These are phyloP conservation scores for Abrus pulchellus DNA, from an alignment of 306 rosid genomes.

Conservation along the genomic window DNA sequence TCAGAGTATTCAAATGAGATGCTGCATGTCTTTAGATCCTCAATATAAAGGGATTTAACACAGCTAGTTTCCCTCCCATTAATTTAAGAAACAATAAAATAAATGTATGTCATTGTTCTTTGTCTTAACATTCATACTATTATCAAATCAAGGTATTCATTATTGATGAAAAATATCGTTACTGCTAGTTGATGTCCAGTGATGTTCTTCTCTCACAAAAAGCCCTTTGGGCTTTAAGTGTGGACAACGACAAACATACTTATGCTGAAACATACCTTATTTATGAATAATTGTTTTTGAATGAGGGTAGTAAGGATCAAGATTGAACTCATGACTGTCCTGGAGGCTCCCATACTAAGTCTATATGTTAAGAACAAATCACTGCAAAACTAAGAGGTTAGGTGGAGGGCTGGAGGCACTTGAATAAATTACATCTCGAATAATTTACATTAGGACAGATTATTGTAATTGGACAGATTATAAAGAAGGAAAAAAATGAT, in stretches of 20 bases:
- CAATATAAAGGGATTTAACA: conserved; percentile 24
- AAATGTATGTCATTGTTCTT: conserved; percentile 12
- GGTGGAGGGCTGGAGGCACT: conserved; percentile 27
- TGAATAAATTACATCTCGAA: background rate
- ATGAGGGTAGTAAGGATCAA: conserved; percentile 17
- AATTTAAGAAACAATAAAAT: background rate
- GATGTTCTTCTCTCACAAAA: background rate
- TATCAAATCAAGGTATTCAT: conserved; percentile 31
- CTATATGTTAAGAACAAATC: conserved; percentile 9
- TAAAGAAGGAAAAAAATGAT: conserved; percentile 27
- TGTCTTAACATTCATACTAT: conserved; percentile 18
- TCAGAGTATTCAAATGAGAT: conserved; percentile 23
- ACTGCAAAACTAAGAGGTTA: background rate
- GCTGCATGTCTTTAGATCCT: conserved; percentile 29
- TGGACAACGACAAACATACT: conserved; percentile 19
- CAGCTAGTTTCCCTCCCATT: conserved; percentile 32
- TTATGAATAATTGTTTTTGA: conserved; percentile 8
- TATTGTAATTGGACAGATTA: conserved; percentile 11
- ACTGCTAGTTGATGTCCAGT: conserved; percentile 12
- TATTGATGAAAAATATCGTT: background rate
- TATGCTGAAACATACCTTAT: conserved; percentile 14
- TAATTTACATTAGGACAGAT: conserved; percentile 10
- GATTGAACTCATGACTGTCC: conserved; percentile 9
- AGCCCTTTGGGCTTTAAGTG: conserved; percentile 11
- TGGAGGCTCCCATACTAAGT: conserved; percentile 25